phyloP scores from a whole-genome alignment of 2,329 filamentous ascomycete species.

The Aspergillus flavus region DNA sequence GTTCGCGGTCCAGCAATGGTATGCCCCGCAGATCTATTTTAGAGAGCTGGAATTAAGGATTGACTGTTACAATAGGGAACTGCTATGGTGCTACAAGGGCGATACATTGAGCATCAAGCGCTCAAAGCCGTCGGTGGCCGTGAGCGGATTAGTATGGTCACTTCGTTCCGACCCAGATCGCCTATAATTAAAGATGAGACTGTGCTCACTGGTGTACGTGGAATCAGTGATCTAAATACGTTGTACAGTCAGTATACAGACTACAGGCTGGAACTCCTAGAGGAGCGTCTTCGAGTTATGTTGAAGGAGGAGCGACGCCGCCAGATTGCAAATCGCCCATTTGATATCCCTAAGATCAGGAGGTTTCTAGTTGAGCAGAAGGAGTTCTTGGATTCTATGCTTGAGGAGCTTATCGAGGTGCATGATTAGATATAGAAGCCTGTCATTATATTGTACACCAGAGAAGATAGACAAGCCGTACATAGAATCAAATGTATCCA shows the following conservation, averaged over 20 bases:
- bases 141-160: slow-evolving; percentile 8
- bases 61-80: neutral
- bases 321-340: neutral
- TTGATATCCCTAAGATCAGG: neutral
- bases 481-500: too few species aligned
- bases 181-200: neutral
- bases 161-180: neutral
- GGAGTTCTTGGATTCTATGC: neutral
- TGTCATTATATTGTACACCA: too few species aligned
- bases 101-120: slow-evolving; percentile 8
- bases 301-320: neutral
- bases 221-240: neutral
- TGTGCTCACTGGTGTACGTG: neutral
- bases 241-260: neutral
- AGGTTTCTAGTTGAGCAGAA: neutral
- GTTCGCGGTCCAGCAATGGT: slow-evolving; percentile 3
- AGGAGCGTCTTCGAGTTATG: neutral
- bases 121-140: slow-evolving; percentile 2
- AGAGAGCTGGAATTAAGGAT: neutral
- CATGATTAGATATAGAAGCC: neutral
- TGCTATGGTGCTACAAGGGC: slow-evolving; percentile 3
- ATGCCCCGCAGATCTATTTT: neutral
- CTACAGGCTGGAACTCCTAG: neutral
- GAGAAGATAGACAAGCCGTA: too few species aligned
- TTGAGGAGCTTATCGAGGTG: neutral